These are phyloP conservation scores for Craspedostauros australis DNA, from an alignment of 108 stramenopile genomes.

Conservation along the genomic window DNA sequence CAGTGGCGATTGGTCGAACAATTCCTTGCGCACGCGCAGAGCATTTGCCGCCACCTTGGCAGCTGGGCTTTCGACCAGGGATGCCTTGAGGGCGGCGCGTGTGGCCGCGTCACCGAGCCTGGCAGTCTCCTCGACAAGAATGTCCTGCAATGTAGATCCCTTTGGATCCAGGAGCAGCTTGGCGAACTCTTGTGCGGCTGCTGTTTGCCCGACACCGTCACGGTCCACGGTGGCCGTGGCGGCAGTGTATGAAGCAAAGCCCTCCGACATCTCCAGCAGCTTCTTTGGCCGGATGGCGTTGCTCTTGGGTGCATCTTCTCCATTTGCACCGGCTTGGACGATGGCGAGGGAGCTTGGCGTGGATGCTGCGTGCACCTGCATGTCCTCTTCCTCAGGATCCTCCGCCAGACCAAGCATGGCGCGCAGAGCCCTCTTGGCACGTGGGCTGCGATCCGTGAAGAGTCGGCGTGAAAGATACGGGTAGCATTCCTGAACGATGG, in stretches of 20 bases:
- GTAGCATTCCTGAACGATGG: conserved; percentile 87
- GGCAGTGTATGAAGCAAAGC: conserved; percentile 78
- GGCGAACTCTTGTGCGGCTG: conserved; percentile 57
- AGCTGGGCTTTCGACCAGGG: conserved; percentile 50
- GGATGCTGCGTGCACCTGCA: no score
- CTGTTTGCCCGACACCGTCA: conserved; percentile 50
- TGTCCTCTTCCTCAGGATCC: conserved; percentile 13
- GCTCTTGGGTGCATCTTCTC: not conserved
- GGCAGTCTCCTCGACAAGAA: conserved; percentile 68
- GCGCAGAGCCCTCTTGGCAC: conserved; percentile 69
- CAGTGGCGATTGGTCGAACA: conserved; percentile 26
- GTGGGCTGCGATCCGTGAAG: conserved; percentile 80
- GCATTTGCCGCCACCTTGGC: conserved; percentile 47
- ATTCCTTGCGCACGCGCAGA: conserved; percentile 42
- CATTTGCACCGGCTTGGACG: conserved; percentile 31
- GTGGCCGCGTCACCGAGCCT: conserved; percentile 62
- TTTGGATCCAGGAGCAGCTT: conserved; percentile 63
- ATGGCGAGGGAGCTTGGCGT: conserved; percentile 36
- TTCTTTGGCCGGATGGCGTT: conserved; percentile 48
- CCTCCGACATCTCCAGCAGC: conserved; percentile 75
- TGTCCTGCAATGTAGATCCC: conserved; percentile 66
- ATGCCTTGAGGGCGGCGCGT: conserved; percentile 41
- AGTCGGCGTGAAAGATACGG: conserved; percentile 77
- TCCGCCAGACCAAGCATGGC: conserved; percentile 73
- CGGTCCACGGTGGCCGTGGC: conserved; percentile 65